Evolutionary conservation across 2,329 filamentous ascomycete species (phyloP), one percentile per base, ranked within the genome.

Genomic region (Escovopsis sp.): DNA sequence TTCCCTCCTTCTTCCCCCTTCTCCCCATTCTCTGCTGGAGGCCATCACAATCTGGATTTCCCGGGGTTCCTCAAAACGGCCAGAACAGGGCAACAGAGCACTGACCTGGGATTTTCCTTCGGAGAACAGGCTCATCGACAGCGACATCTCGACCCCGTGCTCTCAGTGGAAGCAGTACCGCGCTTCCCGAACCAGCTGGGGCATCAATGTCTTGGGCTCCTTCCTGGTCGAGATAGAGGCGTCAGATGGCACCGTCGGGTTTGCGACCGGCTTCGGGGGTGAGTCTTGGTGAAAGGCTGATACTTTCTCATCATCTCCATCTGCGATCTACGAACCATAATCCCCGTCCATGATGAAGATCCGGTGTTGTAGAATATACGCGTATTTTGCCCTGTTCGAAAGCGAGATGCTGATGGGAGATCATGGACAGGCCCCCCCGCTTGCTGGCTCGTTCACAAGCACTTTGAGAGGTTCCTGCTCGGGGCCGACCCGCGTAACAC

Each of bases 141-240:
- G 79, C 41, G 78, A 87, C 46, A 94, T 94, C 53, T 86, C 87
- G 2, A 94, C 86, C 1, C 87, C 87, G 6, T 92, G 87, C 71
- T 88, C 85, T 34, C 72, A 76, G 57, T 94, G 87, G 72, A 82
- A 90, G 44, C 66, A 87, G 47, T 94, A 93, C 59, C 76, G 86
- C 45, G 74, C 78, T 41, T 94, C 86, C 27, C 71, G 87, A 47
- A 94, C 86, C 11, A 86, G 78, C 55, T 94, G 85, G 83, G 87
- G 87, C 27, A 94, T 94, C 67, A 94, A 94, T 49, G 86, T 94
- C 7, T 63, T 94, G 18, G 87, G 87, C 2, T 93, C 86, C 0
- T 93, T 94, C 61, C 80, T 86, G 48, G 72, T 94, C 7, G 86
- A 94, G 59, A 76, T 94, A 37, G 84, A 93, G 57, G 81, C 82